Percentiles rank a stretch among this genome's conserved stretches.
phyloP scores from a whole-genome alignment of 2,329 filamentous ascomycete species.

The Ascosphaera apis region DNA sequence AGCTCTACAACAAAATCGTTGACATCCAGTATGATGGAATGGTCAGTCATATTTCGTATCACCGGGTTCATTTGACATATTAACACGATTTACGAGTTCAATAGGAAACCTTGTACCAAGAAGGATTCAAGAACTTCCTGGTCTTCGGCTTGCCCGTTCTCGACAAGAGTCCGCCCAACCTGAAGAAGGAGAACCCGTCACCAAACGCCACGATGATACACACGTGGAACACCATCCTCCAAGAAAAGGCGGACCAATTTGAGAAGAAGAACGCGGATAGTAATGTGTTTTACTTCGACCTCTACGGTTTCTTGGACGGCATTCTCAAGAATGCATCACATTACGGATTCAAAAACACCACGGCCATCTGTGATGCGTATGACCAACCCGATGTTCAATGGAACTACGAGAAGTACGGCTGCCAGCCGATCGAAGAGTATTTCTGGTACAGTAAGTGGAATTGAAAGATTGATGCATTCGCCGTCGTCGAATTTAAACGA shows the following conservation, averaged over 20 bases:
- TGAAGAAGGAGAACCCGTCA: constrained; percentile 12
- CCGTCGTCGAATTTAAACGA: not conserved
- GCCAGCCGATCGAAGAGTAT: not conserved
- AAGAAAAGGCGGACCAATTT: constrained; percentile 15
- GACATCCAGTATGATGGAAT: constrained; percentile 20
- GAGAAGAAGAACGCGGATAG: constrained; percentile 11
- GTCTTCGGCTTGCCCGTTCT: constrained; percentile 30
- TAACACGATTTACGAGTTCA: no score
- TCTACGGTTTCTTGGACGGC: constrained; percentile 18
- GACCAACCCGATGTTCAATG: not conserved
- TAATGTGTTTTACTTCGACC: constrained; percentile 22
- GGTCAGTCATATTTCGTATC: constrained; percentile 17
- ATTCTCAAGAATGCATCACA: constrained; percentile 20
- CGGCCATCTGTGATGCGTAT: constrained; percentile 6
- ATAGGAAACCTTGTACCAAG: not conserved
- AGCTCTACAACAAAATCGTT: constrained; percentile 12
- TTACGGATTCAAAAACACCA: constrained; percentile 25
- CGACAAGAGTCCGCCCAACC: constrained; percentile 21
- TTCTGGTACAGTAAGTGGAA: constrained; percentile 1
- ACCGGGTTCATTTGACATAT: no score
- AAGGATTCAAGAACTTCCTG: constrained; percentile 23
- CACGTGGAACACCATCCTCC: constrained; percentile 22
- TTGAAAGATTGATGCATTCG: not conserved
- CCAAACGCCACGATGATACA: constrained; percentile 25
- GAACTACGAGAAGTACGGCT: constrained; percentile 1